phyloP scores from a whole-genome alignment of 73 alveolate species.

The Paramecium tetraurelia region DNA sequence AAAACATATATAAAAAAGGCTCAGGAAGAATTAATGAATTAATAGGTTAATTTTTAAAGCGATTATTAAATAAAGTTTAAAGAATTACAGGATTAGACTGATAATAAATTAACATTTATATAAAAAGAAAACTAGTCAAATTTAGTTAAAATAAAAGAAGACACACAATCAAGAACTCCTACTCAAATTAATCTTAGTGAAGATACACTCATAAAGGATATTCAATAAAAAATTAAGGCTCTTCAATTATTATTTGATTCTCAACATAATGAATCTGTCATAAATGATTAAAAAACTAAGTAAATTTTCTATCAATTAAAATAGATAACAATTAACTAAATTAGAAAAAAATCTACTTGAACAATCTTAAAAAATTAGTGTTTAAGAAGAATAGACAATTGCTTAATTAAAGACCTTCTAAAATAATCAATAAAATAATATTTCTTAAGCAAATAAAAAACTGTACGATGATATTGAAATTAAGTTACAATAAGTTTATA shows the following conservation, averaged over 20 bases:
- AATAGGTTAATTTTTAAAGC: constrained; percentile 5
- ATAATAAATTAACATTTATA: background rate
- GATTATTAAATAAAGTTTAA: background rate
- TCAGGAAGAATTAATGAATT: background rate
- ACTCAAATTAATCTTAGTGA: background rate
- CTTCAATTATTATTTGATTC: constrained; percentile 1
- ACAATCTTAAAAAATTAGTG: background rate
- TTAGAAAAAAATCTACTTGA: background rate
- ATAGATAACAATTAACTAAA: background rate
- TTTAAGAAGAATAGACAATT: background rate
- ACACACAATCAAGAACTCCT: background rate
- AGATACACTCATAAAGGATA: background rate
- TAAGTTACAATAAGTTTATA: background rate
- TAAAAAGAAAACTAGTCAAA: background rate
- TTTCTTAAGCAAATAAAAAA: background rate
- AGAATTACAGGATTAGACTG: background rate
- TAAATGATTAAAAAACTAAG: background rate
- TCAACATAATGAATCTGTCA: background rate
- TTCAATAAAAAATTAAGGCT: background rate
- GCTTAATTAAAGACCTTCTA: background rate
- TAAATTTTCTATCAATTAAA: background rate
- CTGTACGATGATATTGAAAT: background rate
- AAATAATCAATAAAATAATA: background rate
- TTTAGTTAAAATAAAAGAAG: background rate
- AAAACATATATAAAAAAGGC: background rate